A percentile compares a stretch with the other conserved stretches of the same genome.
phyloP scores from a whole-genome alignment of 176 grass and related monocot genomes.

The Phoenix dactylifera region DNA sequence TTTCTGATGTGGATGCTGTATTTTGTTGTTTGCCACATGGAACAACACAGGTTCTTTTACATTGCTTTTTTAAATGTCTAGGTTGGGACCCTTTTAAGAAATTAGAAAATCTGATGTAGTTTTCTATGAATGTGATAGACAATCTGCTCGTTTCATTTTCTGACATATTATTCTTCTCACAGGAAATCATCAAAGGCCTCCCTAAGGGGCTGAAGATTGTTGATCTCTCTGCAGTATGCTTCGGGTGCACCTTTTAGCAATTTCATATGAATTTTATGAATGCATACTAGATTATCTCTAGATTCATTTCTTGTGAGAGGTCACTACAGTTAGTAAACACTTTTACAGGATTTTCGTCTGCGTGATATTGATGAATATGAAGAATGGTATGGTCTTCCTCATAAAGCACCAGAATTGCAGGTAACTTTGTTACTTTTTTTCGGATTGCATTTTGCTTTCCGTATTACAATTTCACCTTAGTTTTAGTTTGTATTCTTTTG shows the following conservation, averaged over 20 bases:
- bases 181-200: conserved; percentile 93
- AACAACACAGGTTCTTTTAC: conserved; percentile 69
- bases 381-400: conserved; percentile 90
- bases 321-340: neutral
- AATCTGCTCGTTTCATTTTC: neutral
- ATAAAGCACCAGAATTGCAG: conserved; percentile 88
- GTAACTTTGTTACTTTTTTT: conserved; percentile 20
- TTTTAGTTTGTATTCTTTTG: too few species aligned
- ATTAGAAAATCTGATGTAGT: too few species aligned
- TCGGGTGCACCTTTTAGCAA: neutral
- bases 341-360: conserved; percentile 71
- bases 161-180: conserved; percentile 11
- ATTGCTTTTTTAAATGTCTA: conserved; percentile 13
- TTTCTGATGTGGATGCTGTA: conserved; percentile 86
- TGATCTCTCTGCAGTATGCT: conserved; percentile 90
- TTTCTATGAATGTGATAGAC: too few species aligned
- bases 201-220: conserved; percentile 77
- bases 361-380: conserved; percentile 68
- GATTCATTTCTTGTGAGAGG: too few species aligned
- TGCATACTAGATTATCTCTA: neutral
- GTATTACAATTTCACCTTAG: too few species aligned
- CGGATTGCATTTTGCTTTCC: too few species aligned
- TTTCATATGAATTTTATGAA: neutral
- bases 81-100: neutral
- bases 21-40: conserved; percentile 99